These are phyloP conservation scores for Symbiodinium natans DNA, from an alignment of 73 alveolate genomes.

Conservation along the genomic window DNA sequence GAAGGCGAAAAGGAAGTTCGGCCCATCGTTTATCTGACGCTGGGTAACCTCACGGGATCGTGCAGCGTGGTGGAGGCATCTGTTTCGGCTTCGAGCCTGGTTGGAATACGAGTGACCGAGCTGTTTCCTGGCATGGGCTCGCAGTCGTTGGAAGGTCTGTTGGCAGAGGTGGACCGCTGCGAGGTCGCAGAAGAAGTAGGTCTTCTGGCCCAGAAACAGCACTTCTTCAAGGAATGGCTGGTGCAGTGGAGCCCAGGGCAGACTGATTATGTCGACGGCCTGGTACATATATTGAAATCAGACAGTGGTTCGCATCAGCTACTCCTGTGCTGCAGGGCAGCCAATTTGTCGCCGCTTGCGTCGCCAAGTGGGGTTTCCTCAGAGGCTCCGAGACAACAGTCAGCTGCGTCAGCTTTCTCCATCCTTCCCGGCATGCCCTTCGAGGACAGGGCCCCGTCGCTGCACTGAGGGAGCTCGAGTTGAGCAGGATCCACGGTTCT, in stretches of 20 bases:
- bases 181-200: background rate
- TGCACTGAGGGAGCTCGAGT: too few relatives aligned
- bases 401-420: background rate
- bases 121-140: background rate
- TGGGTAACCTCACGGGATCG: background rate
- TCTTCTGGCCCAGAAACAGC: background rate
- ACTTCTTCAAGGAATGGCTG: background rate
- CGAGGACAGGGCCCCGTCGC: background rate
- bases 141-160: background rate
- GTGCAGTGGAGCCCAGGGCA: constrained; percentile 3
- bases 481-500: too few relatives aligned
- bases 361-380: background rate
- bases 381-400: background rate
- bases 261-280: background rate
- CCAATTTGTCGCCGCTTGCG: background rate
- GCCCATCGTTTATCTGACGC: background rate
- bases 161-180: constrained; percentile 2
- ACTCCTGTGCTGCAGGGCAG: background rate
- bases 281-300: background rate
- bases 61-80: background rate
- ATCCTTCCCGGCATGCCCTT: background rate
- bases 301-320: background rate
- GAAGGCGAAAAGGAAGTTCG: background rate
- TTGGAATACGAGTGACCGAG: background rate
- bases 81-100: background rate